A percentile compares a stretch with the other conserved stretches of the same genome.
Evolutionary conservation across 345 rosid species (phyloP).

Genomic region (Euphorbia tirucalli): DNA sequence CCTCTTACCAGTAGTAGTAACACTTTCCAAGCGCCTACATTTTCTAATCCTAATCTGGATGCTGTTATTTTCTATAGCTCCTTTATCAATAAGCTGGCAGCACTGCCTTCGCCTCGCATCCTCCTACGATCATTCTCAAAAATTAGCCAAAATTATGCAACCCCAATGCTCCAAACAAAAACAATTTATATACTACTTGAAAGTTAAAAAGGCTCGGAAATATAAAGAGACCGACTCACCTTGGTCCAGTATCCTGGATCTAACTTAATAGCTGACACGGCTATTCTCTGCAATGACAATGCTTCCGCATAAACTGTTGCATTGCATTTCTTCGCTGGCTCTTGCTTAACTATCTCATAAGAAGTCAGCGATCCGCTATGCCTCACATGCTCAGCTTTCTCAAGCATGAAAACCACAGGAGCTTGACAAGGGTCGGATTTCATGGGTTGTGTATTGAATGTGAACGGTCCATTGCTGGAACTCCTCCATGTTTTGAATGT

Average conservation of each 20-base stretch:
- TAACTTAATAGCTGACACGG: conserved; percentile 54
- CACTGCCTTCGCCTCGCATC: conserved; percentile 64
- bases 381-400: conserved; percentile 43
- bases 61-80: conserved; percentile 29
- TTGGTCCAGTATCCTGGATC: conserved; percentile 60
- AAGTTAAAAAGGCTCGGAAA: background rate
- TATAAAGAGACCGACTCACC: conserved; percentile 37
- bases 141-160: no score
- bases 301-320: conserved; percentile 29
- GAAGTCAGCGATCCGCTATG: conserved; percentile 44
- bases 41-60: conserved; percentile 60
- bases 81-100: conserved; percentile 48
- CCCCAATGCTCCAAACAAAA: no score
- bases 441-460: conserved; percentile 58
- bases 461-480: conserved; percentile 59
- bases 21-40: conserved; percentile 49
- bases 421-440: conserved; percentile 45
- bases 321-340: conserved; percentile 37
- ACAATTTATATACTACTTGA: no score
- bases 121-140: no score
- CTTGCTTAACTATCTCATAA: conserved; percentile 31
- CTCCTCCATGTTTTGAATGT: conserved; percentile 81
- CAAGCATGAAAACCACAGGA: conserved; percentile 59
- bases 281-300: conserved; percentile 40
- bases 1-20: conserved; percentile 22